Evolutionary conservation across 257 asterid genomes (phyloP).

Genomic region (Solanum paucissectum): DNA sequence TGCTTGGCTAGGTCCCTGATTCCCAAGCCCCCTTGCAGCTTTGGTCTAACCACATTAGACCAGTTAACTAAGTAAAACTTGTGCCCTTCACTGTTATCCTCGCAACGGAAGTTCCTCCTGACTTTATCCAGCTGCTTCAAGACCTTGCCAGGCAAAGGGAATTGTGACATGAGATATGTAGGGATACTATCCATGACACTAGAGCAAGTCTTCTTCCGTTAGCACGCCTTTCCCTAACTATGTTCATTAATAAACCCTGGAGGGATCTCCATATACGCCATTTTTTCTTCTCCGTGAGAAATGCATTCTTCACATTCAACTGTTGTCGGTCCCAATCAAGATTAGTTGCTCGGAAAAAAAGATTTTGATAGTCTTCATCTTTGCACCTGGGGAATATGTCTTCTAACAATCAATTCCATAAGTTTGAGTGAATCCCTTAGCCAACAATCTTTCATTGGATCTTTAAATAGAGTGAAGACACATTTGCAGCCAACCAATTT

Average conservation of each 20-base stretch:
- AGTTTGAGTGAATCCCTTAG: neutral
- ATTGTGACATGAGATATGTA: neutral
- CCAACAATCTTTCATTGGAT: neutral
- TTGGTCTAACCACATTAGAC: neutral
- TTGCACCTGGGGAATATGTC: neutral
- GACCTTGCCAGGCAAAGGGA: neutral
- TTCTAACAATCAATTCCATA: neutral
- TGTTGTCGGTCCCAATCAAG: neutral
- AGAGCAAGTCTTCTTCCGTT: neutral
- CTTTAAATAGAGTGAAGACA: neutral
- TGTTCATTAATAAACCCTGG: neutral
- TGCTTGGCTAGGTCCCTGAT: neutral
- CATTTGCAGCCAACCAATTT: neutral
- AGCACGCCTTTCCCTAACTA: neutral
- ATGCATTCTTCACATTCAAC: neutral
- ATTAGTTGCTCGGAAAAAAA: neutral
- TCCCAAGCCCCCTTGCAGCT: neutral
- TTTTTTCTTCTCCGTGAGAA: neutral
- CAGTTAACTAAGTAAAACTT: neutral
- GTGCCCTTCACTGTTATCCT: neutral
- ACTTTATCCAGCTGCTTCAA: neutral
- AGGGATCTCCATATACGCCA: neutral
- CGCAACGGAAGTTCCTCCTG: neutral
- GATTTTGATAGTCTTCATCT: neutral
- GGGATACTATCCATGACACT: neutral